Conservation (phyloP, 2,329 filamentous ascomycete species). For the Phymatotrichopsis omnivora region DNA sequence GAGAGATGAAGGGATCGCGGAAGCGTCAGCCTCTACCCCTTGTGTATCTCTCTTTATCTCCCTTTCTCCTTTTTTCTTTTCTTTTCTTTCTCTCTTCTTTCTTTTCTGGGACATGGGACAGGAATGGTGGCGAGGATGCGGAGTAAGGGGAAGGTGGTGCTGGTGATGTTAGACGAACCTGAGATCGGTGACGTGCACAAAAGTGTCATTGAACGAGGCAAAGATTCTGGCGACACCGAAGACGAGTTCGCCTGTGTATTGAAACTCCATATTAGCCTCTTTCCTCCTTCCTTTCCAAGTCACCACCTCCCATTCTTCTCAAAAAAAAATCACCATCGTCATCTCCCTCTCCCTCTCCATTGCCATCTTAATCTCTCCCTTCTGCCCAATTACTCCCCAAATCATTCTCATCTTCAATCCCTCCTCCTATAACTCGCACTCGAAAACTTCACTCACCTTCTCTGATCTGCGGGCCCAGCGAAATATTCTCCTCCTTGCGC, state of each 20-base stretch:
- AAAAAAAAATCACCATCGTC: constrained; percentile 5
- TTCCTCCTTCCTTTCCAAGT: background rate
- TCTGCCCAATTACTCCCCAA: no score
- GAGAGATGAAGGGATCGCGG: constrained; percentile 29
- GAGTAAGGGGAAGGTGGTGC: no score
- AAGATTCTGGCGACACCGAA: constrained; percentile 98
- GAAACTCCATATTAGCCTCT: constrained; percentile 3
- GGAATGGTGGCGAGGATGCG: no score
- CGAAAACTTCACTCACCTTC: constrained; percentile 56
- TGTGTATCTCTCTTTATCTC: constrained; percentile 13
- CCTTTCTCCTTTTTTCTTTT: no score
- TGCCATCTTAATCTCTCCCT: no score
- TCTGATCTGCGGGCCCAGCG: constrained; percentile 89
- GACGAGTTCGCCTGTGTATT: constrained; percentile 70
- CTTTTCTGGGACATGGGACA: no score
- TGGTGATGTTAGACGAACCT: no score
- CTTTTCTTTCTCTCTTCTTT: no score
- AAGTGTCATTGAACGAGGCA: constrained; percentile 86
- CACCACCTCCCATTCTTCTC: background rate
- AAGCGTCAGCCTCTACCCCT: constrained; percentile 46
- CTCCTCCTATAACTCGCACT: background rate
- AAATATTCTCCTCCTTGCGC: constrained; percentile 93
- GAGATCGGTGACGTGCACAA: constrained; percentile 99
- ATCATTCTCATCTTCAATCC: background rate
- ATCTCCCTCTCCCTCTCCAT: background rate